Percentiles rank a stretch among this genome's conserved stretches.
Conservation (phyloP, 139 green algal genomes). For the Diplosphaera chodatii region DNA sequence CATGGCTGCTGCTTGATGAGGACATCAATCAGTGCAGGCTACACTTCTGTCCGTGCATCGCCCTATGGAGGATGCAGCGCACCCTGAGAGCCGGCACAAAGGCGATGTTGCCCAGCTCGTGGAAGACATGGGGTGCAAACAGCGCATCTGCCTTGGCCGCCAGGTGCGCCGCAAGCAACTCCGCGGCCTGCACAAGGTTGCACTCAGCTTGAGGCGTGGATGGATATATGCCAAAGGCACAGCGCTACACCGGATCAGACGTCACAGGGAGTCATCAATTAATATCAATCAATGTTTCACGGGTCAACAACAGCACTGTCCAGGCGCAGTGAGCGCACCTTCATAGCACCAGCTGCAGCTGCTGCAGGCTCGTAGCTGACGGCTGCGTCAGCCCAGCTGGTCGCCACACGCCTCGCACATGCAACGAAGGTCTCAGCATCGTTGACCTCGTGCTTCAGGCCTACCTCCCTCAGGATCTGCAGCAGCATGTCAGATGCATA, state of each 20-base stretch:
- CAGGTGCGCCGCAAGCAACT: conserved; percentile 13
- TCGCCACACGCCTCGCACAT: conserved; percentile 28
- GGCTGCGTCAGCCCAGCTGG: background rate
- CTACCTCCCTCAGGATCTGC: conserved; percentile 27
- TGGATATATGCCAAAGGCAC: too few species aligned
- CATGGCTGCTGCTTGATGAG: too few species aligned
- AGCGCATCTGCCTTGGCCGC: background rate
- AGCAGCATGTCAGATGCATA: too few species aligned
- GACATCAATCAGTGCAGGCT: too few species aligned
- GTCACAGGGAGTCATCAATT: too few species aligned
- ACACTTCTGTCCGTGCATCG: too few species aligned
- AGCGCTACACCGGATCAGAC: too few species aligned
- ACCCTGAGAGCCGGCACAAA: conserved; percentile 24
- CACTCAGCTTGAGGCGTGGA: too few species aligned
- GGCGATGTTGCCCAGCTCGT: background rate
- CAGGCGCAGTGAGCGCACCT: too few species aligned
- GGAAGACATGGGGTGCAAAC: background rate
- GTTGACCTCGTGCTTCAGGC: conserved; percentile 21
- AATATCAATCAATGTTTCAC: too few species aligned
- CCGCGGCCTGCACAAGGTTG: conserved; percentile 3
- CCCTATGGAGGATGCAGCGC: too few species aligned
- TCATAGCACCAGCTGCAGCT: background rate
- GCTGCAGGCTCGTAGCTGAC: background rate
- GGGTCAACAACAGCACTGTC: too few species aligned
- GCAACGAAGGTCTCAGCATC: conserved; percentile 20